These are phyloP conservation scores for Pelargonium australe DNA, from an alignment of 441 rosid species.

Conservation along the genomic window DNA sequence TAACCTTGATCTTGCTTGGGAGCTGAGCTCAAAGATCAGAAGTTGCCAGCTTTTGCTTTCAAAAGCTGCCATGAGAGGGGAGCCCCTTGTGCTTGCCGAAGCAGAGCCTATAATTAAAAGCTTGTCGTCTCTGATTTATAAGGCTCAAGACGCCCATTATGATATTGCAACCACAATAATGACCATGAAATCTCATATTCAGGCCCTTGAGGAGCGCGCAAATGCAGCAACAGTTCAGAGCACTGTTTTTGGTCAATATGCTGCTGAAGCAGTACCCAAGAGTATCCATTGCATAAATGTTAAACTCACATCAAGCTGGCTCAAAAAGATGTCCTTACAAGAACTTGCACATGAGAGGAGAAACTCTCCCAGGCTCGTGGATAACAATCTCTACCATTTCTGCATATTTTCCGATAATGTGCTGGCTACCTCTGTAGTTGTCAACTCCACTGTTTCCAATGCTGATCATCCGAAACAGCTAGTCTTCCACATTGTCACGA, in stretches of 20 bases:
- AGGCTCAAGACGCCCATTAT: conserved; percentile 84
- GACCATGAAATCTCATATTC: conserved; percentile 87
- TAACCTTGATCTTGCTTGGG: conserved; percentile 85
- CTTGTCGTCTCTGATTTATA: conserved; percentile 64
- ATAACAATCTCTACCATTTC: conserved; percentile 89
- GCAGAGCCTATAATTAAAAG: conserved; percentile 66
- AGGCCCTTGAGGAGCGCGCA: conserved; percentile 90
- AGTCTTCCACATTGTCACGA: conserved; percentile 78
- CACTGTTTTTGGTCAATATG: conserved; percentile 65
- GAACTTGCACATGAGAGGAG: conserved; percentile 51
- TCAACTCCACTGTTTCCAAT: conserved; percentile 73
- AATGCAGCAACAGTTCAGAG: conserved; percentile 81
- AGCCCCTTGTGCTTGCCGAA: conserved; percentile 55
- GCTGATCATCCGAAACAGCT: conserved; percentile 91
- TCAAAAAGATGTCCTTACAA: conserved; percentile 41
- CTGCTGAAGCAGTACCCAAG: conserved; percentile 67
- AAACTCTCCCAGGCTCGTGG: conserved; percentile 74
- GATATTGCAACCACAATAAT: conserved; percentile 81
- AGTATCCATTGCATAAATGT: conserved; percentile 66
- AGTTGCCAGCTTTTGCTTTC: conserved; percentile 86
- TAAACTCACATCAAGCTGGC: conserved; percentile 72
- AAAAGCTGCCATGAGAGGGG: conserved; percentile 75
- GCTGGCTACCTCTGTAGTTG: conserved; percentile 69
- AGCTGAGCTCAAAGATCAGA: conserved; percentile 68
- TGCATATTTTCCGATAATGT: conserved; percentile 86